Percentiles rank a stretch among this genome's conserved stretches.
phyloP scores from a whole-genome alignment of 306 rosid genomes.

The Ormosia emarginata region DNA sequence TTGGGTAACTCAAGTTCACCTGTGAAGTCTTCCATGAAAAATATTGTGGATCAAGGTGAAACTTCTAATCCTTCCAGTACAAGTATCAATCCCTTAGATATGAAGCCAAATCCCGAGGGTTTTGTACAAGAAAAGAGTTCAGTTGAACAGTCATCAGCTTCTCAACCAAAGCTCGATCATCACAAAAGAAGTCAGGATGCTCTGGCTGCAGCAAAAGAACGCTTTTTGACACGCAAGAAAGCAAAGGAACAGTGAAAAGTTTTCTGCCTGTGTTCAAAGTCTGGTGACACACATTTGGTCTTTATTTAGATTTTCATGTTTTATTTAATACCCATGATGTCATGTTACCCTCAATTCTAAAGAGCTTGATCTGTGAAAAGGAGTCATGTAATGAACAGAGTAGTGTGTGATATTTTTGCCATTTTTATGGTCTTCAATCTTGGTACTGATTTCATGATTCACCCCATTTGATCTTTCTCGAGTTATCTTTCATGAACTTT shows the following conservation, averaged over 20 bases:
- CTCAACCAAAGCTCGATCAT: constrained; percentile 51
- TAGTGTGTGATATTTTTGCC: background rate
- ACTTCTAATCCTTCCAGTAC: constrained; percentile 24
- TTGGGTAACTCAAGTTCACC: constrained; percentile 18
- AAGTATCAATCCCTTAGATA: constrained; percentile 27
- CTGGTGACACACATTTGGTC: background rate
- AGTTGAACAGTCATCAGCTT: constrained; percentile 28
- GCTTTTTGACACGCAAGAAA: constrained; percentile 74
- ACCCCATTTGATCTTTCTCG: background rate
- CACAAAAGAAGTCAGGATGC: constrained; percentile 79
- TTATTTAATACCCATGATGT: constrained; percentile 2
- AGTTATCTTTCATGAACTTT: background rate
- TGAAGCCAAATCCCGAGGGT: constrained; percentile 14
- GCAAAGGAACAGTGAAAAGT: constrained; percentile 45
- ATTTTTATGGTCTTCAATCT: background rate
- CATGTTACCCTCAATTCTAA: background rate
- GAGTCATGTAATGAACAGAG: background rate
- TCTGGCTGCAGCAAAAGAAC: constrained; percentile 71
- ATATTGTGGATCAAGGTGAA: constrained; percentile 33
- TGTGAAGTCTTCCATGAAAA: constrained; percentile 24
- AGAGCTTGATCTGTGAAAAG: background rate
- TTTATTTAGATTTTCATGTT: background rate
- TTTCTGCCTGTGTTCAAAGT: background rate
- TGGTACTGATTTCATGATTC: background rate
- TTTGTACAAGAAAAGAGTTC: constrained; percentile 23